A percentile compares a stretch with the other conserved stretches of the same genome.
Conservation (phyloP, 306 rosid genomes). For the Morella rubra region DNA sequence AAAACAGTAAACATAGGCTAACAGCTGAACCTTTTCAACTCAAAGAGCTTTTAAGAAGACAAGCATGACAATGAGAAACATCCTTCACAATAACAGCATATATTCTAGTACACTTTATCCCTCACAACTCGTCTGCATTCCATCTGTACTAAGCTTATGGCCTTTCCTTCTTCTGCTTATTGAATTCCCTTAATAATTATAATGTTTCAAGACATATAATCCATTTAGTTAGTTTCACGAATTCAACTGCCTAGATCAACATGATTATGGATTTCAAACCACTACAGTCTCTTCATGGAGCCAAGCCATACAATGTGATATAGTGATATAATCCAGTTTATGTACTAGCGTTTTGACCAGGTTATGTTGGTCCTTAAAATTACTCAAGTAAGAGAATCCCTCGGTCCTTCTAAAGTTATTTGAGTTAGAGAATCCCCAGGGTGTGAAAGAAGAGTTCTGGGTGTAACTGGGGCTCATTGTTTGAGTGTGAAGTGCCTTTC, state of each 20-base stretch:
- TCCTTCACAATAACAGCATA: too few relatives aligned
- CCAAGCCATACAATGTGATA: neutral
- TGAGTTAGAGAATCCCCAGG: neutral
- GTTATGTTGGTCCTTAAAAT: neutral
- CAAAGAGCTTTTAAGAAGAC: constrained; percentile 15
- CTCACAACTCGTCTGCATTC: neutral
- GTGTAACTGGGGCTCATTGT: neutral
- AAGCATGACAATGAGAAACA: neutral
- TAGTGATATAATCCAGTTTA: neutral
- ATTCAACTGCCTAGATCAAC: neutral
- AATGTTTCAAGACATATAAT: constrained; percentile 17
- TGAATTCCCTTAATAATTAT: neutral
- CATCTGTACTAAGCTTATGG: neutral
- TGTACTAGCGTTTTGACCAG: neutral
- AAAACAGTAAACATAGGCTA: constrained; percentile 13
- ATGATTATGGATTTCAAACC: neutral
- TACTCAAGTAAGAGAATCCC: neutral
- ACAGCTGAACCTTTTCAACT: neutral
- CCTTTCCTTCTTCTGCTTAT: neutral
- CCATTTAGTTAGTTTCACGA: neutral
- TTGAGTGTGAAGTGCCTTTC: neutral
- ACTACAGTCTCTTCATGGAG: neutral
- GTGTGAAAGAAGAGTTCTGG: neutral
- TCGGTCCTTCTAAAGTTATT: neutral
- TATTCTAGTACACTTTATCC: neutral